Conservation (phyloP, 73 alveolate species). For the Paramecium caudatum region DNA sequence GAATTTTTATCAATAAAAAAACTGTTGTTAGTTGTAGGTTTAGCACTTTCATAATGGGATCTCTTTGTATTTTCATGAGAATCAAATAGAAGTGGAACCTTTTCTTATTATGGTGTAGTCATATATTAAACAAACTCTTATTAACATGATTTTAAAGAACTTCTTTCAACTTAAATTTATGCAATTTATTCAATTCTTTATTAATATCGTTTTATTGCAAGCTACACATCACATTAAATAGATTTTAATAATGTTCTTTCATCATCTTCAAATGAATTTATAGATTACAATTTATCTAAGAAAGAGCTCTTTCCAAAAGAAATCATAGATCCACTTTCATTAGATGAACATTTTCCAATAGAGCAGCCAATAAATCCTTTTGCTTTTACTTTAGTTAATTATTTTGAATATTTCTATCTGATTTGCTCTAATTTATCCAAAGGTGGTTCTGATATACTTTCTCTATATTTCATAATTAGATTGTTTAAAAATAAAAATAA, state of each 20-base stretch:
- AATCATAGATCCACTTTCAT: constrained; percentile 21
- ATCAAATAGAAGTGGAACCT: background rate
- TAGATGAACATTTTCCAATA: background rate
- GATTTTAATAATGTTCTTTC: constrained; percentile 37
- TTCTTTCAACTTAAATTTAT: constrained; percentile 19
- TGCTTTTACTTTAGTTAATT: constrained; percentile 39
- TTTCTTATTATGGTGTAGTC: background rate
- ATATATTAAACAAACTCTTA: background rate
- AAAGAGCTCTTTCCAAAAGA: constrained; percentile 51
- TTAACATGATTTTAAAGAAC: constrained; percentile 17
- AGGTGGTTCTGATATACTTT: constrained; percentile 50
- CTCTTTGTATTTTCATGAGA: constrained; percentile 3
- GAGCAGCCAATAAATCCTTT: background rate
- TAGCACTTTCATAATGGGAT: background rate
- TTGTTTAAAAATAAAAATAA: background rate
- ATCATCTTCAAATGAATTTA: constrained; percentile 33
- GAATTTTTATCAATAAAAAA: background rate
- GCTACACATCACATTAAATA: constrained; percentile 2
- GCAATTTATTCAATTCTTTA: constrained; percentile 55
- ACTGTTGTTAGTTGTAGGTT: background rate
- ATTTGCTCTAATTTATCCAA: constrained; percentile 33
- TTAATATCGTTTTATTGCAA: constrained; percentile 17
- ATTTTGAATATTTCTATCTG: constrained; percentile 17
- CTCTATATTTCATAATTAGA: background rate
- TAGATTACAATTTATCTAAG: constrained; percentile 8